Percentiles rank a stretch among this genome's conserved stretches.
Conservation (phyloP, 768 basidiomycete species). For the Mycena albidolilacea region DNA sequence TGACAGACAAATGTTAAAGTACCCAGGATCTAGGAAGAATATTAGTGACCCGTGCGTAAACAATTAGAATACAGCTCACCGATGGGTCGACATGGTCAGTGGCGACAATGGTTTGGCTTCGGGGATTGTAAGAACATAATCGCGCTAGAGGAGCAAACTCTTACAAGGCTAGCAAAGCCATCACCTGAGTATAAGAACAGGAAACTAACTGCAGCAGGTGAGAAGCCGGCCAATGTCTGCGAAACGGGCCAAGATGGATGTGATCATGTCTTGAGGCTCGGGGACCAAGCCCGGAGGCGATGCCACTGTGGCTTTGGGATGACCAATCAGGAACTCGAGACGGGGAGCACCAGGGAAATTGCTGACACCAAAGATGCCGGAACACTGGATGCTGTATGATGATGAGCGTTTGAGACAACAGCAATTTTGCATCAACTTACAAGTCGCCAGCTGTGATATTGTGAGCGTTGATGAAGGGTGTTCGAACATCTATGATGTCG, state of each 20-base stretch:
- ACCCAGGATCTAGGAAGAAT: slow-evolving; percentile 27
- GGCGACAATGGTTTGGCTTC: slow-evolving; percentile 41
- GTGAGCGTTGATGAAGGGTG: slow-evolving; percentile 45
- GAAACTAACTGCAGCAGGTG: slow-evolving; percentile 22
- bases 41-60: background rate
- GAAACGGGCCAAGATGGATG: slow-evolving; percentile 38
- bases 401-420: background rate
- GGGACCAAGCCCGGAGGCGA: slow-evolving; percentile 41
- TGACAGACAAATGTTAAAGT: background rate
- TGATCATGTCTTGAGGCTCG: slow-evolving; percentile 42
- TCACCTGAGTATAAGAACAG: slow-evolving; percentile 30
- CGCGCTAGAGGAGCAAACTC: background rate
- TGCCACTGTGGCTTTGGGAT: slow-evolving; percentile 34
- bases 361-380: background rate
- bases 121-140: background rate
- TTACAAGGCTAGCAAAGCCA: slow-evolving; percentile 44
- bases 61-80: slow-evolving; percentile 5
- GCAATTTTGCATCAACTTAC: slow-evolving; percentile 38
- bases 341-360: slow-evolving; percentile 42
- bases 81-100: slow-evolving; percentile 43
- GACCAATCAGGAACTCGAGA: slow-evolving; percentile 49
- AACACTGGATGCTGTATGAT: slow-evolving; percentile 50
- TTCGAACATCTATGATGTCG: slow-evolving; percentile 48
- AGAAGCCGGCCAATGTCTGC: slow-evolving; percentile 24
- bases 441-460: slow-evolving; percentile 54